Evolutionary conservation across 768 basidiomycete species (phyloP).

Genomic region (Termitomyces sp.): DNA sequence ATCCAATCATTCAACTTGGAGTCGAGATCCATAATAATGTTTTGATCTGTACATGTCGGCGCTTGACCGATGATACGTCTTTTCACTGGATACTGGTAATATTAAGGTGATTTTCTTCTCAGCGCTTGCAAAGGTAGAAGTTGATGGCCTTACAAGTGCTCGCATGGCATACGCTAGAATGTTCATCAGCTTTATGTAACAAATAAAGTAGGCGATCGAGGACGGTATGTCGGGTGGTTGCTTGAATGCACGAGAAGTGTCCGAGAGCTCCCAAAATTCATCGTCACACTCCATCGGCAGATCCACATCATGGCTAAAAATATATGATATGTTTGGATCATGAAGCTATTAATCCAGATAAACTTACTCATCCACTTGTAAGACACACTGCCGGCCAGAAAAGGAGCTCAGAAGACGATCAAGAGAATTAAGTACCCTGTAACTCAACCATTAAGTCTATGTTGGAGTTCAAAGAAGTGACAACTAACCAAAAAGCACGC

Average conservation of each 20-base stretch:
- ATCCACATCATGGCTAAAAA: conserved; percentile 66
- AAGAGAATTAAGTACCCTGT: conserved; percentile 47
- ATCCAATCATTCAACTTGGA: conserved; percentile 79
- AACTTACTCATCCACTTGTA: conserved; percentile 76
- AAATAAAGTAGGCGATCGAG: conserved; percentile 52
- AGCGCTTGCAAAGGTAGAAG: not conserved
- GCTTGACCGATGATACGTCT: conserved; percentile 52
- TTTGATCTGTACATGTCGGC: conserved; percentile 52
- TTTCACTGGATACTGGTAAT: conserved; percentile 65
- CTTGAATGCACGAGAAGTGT: conserved; percentile 49
- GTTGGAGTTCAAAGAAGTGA: not conserved
- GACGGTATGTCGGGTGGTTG: conserved; percentile 63
- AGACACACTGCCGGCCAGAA: conserved; percentile 66
- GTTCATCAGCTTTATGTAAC: conserved; percentile 52
- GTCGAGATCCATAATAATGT: conserved; percentile 70
- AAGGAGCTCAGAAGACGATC: conserved; percentile 45
- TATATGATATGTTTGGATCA: not conserved
- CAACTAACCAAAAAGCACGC: conserved; percentile 54
- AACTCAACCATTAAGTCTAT: not conserved
- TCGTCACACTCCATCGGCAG: conserved; percentile 61
- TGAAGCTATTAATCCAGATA: not conserved
- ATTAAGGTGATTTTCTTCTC: not conserved
- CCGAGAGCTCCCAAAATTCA: conserved; percentile 64
- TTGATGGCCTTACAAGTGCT: conserved; percentile 43
- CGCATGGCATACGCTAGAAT: conserved; percentile 60